These are phyloP conservation scores for Fusarium clavum DNA, from an alignment of 2,329 filamentous ascomycete species.

Conservation along the genomic window DNA sequence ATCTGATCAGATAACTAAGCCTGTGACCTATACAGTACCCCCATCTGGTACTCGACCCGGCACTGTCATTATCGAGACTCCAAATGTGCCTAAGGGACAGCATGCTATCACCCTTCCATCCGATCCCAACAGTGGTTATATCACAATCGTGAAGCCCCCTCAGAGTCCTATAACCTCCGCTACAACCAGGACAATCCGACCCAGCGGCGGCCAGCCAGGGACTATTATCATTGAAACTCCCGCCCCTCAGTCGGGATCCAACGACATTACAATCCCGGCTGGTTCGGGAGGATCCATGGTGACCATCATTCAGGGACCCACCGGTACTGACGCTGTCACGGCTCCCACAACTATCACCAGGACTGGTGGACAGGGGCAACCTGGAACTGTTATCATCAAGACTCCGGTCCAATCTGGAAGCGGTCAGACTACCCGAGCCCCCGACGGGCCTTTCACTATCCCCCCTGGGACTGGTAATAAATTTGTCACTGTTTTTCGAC, in stretches of 20 bases:
- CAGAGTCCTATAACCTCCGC: conserved; percentile 17
- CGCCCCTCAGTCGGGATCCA: conserved; percentile 2
- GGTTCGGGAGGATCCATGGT: conserved; percentile 16
- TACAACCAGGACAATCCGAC: conserved; percentile 28
- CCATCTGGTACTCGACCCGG: conserved; percentile 16
- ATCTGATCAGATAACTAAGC: conserved; percentile 23
- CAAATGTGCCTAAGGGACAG: conserved; percentile 17
- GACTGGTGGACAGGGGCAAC: conserved; percentile 3
- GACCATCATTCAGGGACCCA: conserved; percentile 30
- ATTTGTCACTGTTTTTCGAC: conserved; percentile 27
- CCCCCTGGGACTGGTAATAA: conserved; percentile 11
- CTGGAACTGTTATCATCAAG: conserved; percentile 32
- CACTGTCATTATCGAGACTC: conserved; percentile 32
- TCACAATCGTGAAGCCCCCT: conserved; percentile 26
- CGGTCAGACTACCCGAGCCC: conserved; percentile 8
- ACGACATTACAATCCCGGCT: conserved; percentile 31
- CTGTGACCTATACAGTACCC: conserved; percentile 23
- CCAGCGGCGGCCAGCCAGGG: conserved; percentile 11
- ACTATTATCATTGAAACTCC: conserved; percentile 37
- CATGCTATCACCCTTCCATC: conserved; percentile 27
- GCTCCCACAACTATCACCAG: conserved; percentile 26
- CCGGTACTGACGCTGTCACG: conserved; percentile 19
- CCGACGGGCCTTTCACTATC: conserved; percentile 24
- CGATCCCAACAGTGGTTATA: conserved; percentile 28
- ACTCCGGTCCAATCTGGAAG: conserved; percentile 17